These are phyloP conservation scores for Eimeria sp. DNA, from an alignment of 169 alveolate genomes.

Conservation along the genomic window DNA sequence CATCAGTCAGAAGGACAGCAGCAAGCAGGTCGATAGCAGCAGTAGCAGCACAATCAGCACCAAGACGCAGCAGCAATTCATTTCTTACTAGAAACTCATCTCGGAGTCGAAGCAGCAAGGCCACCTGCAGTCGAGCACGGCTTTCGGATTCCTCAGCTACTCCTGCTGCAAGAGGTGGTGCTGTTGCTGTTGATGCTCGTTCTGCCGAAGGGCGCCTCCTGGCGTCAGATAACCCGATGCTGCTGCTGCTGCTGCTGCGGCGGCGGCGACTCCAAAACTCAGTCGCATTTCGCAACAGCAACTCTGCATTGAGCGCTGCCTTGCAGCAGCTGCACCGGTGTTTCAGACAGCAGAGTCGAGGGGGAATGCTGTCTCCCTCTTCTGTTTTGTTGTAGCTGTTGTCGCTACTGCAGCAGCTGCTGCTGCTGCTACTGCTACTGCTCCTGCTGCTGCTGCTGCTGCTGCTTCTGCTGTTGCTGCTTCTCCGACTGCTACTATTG, in stretches of 20 bases:
- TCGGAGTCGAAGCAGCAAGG: neutral
- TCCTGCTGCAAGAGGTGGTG: neutral
- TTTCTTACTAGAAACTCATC: neutral
- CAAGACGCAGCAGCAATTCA: neutral
- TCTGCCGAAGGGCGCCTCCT: neutral
- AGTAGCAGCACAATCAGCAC: constrained; percentile 21
- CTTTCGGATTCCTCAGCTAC: neutral
- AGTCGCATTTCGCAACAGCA: neutral
- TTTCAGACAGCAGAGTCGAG: neutral
- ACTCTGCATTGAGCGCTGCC: constrained; percentile 9
- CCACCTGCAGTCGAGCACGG: neutral
- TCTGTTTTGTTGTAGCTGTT: constrained; percentile 12
- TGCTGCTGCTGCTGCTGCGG: constrained; percentile 63
- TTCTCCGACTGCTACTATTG: neutral
- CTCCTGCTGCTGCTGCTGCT: constrained; percentile 19
- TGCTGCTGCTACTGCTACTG: constrained; percentile 24
- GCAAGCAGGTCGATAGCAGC: neutral
- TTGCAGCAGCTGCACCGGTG: constrained; percentile 22
- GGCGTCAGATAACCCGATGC: neutral
- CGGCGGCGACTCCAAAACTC: neutral
- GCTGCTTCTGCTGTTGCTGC: constrained; percentile 7
- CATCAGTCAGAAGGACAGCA: neutral
- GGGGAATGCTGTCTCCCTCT: neutral
- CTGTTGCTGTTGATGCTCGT: neutral
- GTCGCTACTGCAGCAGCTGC: constrained; percentile 30